Evolutionary conservation across 208 protist species (phyloP), one percentile per base, ranked within the genome.

Genomic region (Novymonas esmeraldas): DNA sequence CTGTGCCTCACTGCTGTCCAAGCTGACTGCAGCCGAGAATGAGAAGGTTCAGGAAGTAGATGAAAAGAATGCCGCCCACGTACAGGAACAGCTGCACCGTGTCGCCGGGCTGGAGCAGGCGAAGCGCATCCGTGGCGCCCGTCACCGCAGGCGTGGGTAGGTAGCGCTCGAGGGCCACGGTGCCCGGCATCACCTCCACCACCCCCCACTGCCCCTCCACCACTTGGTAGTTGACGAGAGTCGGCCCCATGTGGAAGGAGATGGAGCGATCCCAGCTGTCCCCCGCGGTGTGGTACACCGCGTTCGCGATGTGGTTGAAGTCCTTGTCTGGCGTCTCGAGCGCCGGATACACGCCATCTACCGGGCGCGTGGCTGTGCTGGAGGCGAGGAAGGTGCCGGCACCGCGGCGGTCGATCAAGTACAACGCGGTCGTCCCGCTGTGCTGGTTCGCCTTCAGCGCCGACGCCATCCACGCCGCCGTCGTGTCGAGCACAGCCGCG

Each of bases 31-130:
- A 88, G 39, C 76, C 77, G 1, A 88, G 56, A 39, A 88, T 78
- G 18, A 88, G 59, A 6, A 88, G 64, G 62, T 85, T 84, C 20
- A 88, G 55, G 33, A 85, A 82, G 65, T 74, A 88, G 34, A 71
- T 52, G 14, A 76, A 22, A 24, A 88, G 59, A 54, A 88, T 82
- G 50, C 74, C 74, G 16, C 62, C 65, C 0, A 88, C 76, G 68
- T 85, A 84, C 18, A 85, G 67, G 48, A 84, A 81, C 3, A 88
- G 73, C 38, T 67, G 48, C 38, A 86, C 63, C 41, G 72, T 84
- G 62, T 84, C 69, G 9, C 70, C 68, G 4, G 65, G 81, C 34
- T 71, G 65, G 16, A 89, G 74, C 28, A 89, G 77, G 13, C 76
- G 69, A 26, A 85, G 68, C 5, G 83, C 83, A 33, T 89, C 79